Evolutionary conservation across 2,329 filamentous ascomycete species (phyloP), one percentile per base, ranked within the genome.

Genomic region (Trichoderma pleuroti): DNA sequence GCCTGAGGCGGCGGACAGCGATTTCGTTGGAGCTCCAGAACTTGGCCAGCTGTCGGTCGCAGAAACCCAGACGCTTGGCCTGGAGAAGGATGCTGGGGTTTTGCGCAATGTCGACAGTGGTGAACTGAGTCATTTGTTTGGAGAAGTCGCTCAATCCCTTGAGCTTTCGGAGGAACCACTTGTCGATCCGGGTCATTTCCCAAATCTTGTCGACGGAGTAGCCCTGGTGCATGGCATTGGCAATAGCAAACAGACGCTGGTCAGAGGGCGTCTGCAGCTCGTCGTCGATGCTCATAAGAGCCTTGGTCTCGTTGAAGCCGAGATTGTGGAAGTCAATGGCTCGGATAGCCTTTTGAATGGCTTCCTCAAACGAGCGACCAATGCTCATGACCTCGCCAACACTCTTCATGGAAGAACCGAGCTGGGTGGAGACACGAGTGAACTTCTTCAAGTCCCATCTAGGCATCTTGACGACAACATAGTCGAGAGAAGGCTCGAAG

Each of bases 401-500:
- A 88, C 93, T 97, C 91, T 98, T 99, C 96, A 99, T 99, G 14
- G 95, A 97, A 4, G 96, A 98, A 34, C 94, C 95, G 28, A 99
- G 91, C 78, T 97, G 92, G 1, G 94, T 98, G 5, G 95, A 98
- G 26, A 98, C 96, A 75, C 96, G 91, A 32, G 93, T 97, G 83
- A 99, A 99, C 84, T 99, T 99, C 87, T 98, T 98, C 78, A 99
- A 83, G 83, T 99, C 96, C 96, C 96, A 99, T 76, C 96, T 89
- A 60, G 96, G 96, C 85, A 99, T 98, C 88, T 99, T 99, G 76
- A 98, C 95, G 21, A 98, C 96, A 66, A 97, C 93, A 80, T 99
- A 99, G 81, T 99, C 96, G 16, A 99, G 90, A 16, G 96, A 98
- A 28, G 96, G 96, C 84, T 99, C 96, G 81, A 99, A 99, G 86